Evolutionary conservation across 768 basidiomycete species (phyloP).

Genomic region (Boletus subparvulus): DNA sequence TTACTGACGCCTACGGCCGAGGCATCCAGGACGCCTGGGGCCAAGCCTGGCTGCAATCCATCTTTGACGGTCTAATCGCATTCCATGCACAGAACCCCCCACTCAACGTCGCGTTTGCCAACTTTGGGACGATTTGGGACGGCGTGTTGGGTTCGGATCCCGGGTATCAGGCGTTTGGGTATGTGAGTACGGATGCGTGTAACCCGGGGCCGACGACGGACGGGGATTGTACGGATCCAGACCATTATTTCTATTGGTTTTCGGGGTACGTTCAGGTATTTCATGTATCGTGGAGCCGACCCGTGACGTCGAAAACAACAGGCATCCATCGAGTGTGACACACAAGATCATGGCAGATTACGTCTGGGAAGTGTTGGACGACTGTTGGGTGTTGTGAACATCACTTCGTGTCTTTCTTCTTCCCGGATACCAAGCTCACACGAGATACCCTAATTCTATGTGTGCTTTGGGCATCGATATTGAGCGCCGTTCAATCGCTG

Average conservation of each 20-base stretch:
- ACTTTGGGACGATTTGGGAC: constrained; percentile 51
- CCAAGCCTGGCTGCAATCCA: constrained; percentile 46
- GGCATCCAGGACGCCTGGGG: constrained; percentile 42
- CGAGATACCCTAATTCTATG: too few species aligned
- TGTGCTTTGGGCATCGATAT: not conserved
- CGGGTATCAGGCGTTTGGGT: constrained; percentile 50
- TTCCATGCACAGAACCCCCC: constrained; percentile 32
- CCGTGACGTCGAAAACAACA: constrained; percentile 10
- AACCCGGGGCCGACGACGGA: constrained; percentile 35
- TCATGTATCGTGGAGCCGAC: not conserved
- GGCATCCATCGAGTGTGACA: constrained; percentile 51
- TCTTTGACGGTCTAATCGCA: constrained; percentile 42
- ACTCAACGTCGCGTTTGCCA: constrained; percentile 45
- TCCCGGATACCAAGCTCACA: not conserved
- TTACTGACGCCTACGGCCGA: constrained; percentile 52
- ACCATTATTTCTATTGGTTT: constrained; percentile 56
- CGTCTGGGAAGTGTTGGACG: constrained; percentile 39
- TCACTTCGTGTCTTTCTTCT: not conserved
- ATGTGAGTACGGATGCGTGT: constrained; percentile 40
- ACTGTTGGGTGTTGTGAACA: constrained; percentile 26
- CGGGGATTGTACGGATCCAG: constrained; percentile 40
- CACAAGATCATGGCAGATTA: constrained; percentile 55
- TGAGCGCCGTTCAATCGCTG: not conserved
- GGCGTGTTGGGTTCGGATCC: constrained; percentile 45
- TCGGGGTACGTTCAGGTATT: constrained; percentile 38